phyloP scores from a whole-genome alignment of 305 asterid genomes.

The Fraxinus sp. region DNA sequence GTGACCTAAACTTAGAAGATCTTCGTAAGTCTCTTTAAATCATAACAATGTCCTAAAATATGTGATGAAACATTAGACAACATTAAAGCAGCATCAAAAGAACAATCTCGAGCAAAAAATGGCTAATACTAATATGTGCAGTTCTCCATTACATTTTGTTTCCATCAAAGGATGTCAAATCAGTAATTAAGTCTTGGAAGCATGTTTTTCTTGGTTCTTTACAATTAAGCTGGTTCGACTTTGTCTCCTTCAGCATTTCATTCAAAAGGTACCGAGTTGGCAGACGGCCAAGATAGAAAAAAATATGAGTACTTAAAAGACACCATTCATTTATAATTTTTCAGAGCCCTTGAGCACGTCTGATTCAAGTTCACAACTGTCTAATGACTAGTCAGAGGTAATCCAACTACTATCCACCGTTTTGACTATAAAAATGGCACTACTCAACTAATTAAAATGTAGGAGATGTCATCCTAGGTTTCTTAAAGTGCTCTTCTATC shows the following conservation, averaged over 20 bases:
- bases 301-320: neutral
- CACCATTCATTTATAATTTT: neutral
- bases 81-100: neutral
- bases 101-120: neutral
- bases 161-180: neutral
- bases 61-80: neutral
- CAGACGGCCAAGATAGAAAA: neutral
- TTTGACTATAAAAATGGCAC: neutral
- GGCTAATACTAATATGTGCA: neutral
- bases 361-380: neutral
- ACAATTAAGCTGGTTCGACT: neutral
- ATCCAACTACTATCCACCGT: neutral
- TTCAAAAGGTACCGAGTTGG: neutral
- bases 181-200: neutral
- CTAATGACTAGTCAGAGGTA: neutral
- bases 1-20: neutral
- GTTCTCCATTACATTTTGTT: neutral
- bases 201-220: neutral
- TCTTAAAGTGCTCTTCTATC: neutral
- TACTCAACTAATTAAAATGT: neutral
- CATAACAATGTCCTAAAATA: neutral
- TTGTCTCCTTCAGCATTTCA: neutral
- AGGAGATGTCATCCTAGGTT: slow-evolving; percentile 2
- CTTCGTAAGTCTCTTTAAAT: neutral
- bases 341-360: neutral